Conservation (phyloP, 768 basidiomycete genomes). For the Leccinum truebloodii region DNA sequence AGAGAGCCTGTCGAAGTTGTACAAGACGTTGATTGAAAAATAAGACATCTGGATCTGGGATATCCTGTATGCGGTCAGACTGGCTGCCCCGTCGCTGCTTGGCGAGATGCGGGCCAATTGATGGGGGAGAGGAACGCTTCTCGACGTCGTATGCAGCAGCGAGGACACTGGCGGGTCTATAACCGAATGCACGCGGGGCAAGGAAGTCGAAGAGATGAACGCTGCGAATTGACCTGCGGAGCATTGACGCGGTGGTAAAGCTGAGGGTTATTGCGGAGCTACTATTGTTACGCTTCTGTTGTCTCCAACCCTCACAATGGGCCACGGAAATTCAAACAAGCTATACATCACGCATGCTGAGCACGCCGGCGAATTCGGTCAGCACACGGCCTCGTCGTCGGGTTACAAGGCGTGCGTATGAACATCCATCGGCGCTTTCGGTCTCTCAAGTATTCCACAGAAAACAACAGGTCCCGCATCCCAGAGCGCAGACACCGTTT, state of each 20-base stretch:
- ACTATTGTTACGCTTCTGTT: conserved; percentile 3
- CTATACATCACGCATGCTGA: conserved; percentile 89
- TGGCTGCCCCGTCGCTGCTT: conserved; percentile 16
- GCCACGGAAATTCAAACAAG: conserved; percentile 85
- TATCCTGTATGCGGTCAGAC: conserved; percentile 9
- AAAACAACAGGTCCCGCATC: conserved; percentile 67
- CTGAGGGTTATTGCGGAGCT: not conserved
- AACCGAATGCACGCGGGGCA: conserved; percentile 34
- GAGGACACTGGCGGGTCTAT: conserved; percentile 23
- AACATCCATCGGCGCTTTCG: not conserved
- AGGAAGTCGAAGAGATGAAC: conserved; percentile 45
- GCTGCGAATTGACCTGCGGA: conserved; percentile 27
- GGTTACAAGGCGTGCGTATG: conserved; percentile 66
- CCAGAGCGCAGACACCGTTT: conserved; percentile 70
- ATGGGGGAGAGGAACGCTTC: not conserved
- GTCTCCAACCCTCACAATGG: conserved; percentile 45
- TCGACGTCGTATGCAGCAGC: conserved; percentile 9
- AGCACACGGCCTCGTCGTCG: conserved; percentile 78
- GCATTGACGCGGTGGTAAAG: conserved; percentile 20
- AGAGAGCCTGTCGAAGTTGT: conserved; percentile 41
- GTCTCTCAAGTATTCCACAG: conserved; percentile 41
- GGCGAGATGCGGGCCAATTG: not conserved
- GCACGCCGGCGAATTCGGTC: conserved; percentile 77
- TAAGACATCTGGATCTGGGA: conserved; percentile 34
- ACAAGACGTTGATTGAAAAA: conserved; percentile 39